Evolutionary conservation across 192 early-diverging fungal genomes (phyloP).

Genomic region (Coemansia pectinata): DNA sequence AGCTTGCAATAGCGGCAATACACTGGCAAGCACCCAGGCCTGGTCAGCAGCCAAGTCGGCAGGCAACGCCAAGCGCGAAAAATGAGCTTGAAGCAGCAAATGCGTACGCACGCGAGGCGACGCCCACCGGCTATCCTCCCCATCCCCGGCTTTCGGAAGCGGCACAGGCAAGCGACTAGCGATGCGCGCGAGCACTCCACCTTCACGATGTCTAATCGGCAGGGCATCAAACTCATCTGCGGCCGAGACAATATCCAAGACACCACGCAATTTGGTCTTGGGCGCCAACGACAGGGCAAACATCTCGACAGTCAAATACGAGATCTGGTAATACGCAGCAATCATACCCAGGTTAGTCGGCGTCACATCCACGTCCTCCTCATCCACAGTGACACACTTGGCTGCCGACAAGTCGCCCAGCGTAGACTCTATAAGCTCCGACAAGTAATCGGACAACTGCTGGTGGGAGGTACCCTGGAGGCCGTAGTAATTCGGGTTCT

Average conservation of each 20-base stretch:
- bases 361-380: slow-evolving; percentile 34
- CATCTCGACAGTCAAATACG: slow-evolving; percentile 91
- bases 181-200: slow-evolving; percentile 70
- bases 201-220: slow-evolving; percentile 94
- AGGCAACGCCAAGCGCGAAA: slow-evolving; percentile 84
- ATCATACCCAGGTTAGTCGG: slow-evolving; percentile 97
- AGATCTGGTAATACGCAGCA: slow-evolving; percentile 96
- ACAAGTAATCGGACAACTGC: slow-evolving; percentile 90
- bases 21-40: slow-evolving; percentile 59
- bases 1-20: slow-evolving; percentile 88
- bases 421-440: slow-evolving; percentile 92
- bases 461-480: slow-evolving; percentile 83
- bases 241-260: slow-evolving; percentile 92
- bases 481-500: slow-evolving; percentile 98
- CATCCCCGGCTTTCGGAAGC: slow-evolving; percentile 5
- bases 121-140: slow-evolving; percentile 54
- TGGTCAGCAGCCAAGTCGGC: slow-evolving; percentile 95
- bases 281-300: slow-evolving; percentile 85
- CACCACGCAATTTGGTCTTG: slow-evolving; percentile 84
- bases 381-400: slow-evolving; percentile 65
- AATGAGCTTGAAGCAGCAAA: slow-evolving; percentile 93
- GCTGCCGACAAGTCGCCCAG: slow-evolving; percentile 81
- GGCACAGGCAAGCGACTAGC: slow-evolving; percentile 79
- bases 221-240: slow-evolving; percentile 92
- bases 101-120: slow-evolving; percentile 93